These are phyloP conservation scores for Skeletonema grethae DNA, from an alignment of 108 stramenopile species.

Conservation along the genomic window DNA sequence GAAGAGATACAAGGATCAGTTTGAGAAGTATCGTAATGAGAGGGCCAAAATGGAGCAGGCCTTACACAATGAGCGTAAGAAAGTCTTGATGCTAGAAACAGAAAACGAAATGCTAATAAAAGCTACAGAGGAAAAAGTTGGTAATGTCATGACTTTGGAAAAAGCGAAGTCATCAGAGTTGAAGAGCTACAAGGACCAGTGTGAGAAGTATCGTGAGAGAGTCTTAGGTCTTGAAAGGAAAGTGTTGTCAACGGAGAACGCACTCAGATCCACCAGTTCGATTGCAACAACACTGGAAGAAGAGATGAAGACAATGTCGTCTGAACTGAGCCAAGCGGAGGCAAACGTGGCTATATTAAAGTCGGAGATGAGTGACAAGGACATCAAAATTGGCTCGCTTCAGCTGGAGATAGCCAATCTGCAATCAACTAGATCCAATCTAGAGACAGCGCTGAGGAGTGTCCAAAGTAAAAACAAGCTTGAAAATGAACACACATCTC, in stretches of 20 bases:
- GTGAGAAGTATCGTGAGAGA: slow-evolving; percentile 43
- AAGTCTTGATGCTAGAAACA: slow-evolving; percentile 28
- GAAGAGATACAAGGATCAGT: slow-evolving; percentile 39
- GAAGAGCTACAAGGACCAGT: slow-evolving; percentile 40
- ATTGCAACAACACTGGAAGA: slow-evolving; percentile 22
- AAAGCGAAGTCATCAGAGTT: slow-evolving; percentile 25
- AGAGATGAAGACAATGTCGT: slow-evolving; percentile 20
- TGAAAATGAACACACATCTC: slow-evolving; percentile 26
- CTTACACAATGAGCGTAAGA: slow-evolving; percentile 28
- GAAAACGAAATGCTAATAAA: slow-evolving; percentile 41
- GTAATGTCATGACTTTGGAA: slow-evolving; percentile 18
- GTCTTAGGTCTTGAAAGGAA: slow-evolving; percentile 36
- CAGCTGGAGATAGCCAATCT: slow-evolving; percentile 16
- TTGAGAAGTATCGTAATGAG: slow-evolving; percentile 40
- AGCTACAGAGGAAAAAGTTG: slow-evolving; percentile 33
- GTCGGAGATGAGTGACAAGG: slow-evolving; percentile 22
- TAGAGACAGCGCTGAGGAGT: slow-evolving; percentile 15
- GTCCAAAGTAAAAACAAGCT: slow-evolving; percentile 14
- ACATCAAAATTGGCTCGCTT: slow-evolving; percentile 9
- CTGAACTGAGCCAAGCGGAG: slow-evolving; percentile 16
- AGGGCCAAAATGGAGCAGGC: slow-evolving; percentile 20
- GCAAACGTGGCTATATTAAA: neutral
- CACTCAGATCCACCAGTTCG: slow-evolving; percentile 22
- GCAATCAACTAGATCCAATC: slow-evolving; percentile 9
- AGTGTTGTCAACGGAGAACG: slow-evolving; percentile 23